phyloP scores from a whole-genome alignment of 148 eudicot species.

The Nepenthes gracilis region DNA sequence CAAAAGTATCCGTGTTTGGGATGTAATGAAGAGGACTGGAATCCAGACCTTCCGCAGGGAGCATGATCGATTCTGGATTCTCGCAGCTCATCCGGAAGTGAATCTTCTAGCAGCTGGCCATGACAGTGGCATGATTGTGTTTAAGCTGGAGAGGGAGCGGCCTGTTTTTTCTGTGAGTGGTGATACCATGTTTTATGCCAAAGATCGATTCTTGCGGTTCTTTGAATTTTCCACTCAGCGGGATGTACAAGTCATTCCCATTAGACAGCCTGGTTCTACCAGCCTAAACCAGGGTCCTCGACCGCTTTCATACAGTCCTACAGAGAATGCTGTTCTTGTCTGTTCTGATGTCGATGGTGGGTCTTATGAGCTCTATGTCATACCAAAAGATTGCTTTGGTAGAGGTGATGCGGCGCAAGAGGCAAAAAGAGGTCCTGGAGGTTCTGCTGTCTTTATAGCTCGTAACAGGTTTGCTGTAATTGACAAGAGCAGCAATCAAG shows the following conservation, averaged over 20 bases:
- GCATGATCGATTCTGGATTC: constrained; percentile 86
- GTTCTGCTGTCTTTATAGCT: constrained; percentile 71
- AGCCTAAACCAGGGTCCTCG: constrained; percentile 72
- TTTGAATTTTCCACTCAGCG: constrained; percentile 67
- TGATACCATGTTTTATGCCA: constrained; percentile 64
- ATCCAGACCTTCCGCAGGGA: constrained; percentile 81
- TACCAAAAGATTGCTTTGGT: constrained; percentile 58
- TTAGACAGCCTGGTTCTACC: constrained; percentile 71
- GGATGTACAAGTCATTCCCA: constrained; percentile 66
- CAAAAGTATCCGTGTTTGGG: constrained; percentile 92
- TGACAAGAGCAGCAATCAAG: constrained; percentile 55
- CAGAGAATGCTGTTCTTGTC: constrained; percentile 67
- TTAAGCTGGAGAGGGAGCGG: constrained; percentile 83
- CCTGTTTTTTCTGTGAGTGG: constrained; percentile 92
- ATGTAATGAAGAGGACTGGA: constrained; percentile 70
- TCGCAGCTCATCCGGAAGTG: constrained; percentile 75
- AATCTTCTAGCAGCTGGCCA: constrained; percentile 84
- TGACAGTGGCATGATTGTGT: constrained; percentile 83
- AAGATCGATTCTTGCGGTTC: constrained; percentile 73
- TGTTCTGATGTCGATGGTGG: constrained; percentile 84
- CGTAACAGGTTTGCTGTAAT: constrained; percentile 80
- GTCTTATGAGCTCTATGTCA: constrained; percentile 64
- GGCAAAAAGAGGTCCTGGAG: constrained; percentile 65
- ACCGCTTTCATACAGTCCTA: constrained; percentile 75
- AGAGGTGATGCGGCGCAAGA: constrained; percentile 64